Evolutionary conservation across 257 asterid genomes (phyloP), one percentile per base, ranked within the genome.

Genomic region (Rauvolfia tetraphylla): DNA sequence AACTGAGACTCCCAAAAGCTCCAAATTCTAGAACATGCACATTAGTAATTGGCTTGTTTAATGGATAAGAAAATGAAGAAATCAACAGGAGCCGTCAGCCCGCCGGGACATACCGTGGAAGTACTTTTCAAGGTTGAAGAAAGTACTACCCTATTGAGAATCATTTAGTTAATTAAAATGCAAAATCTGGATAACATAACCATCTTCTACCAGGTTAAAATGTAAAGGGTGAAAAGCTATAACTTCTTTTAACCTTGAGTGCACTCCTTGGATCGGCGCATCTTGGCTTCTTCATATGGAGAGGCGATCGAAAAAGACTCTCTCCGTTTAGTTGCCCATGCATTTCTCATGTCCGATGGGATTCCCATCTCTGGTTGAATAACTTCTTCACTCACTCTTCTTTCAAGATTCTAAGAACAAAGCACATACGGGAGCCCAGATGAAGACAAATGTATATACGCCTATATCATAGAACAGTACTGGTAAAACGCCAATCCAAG

Each of bases 261-360:
- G 79, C 88, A 85, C 73, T 77, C 71, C 56, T 66, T 77, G 36
- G 85, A 78, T 74, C 82, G 83, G 59, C 79, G 84, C 53, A 80
- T 44, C 79, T 80, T 85, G 70, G 75, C 86, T 44, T 82, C 86
- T 66, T 85, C 88, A 20, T 48, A 36, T 12, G 86, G 83, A 78
- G 88, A 85, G 31, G 85, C 79, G 65, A 85, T 80, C 83, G 74
- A 78, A 7, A 82, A 75, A 54, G 85, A 66, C 17, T 68, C 75
- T 27, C 33, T 62, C n/a, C 76, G 76, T 59, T 73, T 58, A 8
- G 74, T 70, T 25, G 73, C 66, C 75, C 76, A 74, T 1, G 23
- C 27, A 53, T 76, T 59, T 27, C 18, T 78, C 79, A 78, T 72
- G 18, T 74, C 72, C 54, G 79, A 39, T 59, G 75, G 51, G 38